Evolutionary conservation across 805 yeast genomes (phyloP).

Genomic region (Zygotorulaspora danielsina): DNA sequence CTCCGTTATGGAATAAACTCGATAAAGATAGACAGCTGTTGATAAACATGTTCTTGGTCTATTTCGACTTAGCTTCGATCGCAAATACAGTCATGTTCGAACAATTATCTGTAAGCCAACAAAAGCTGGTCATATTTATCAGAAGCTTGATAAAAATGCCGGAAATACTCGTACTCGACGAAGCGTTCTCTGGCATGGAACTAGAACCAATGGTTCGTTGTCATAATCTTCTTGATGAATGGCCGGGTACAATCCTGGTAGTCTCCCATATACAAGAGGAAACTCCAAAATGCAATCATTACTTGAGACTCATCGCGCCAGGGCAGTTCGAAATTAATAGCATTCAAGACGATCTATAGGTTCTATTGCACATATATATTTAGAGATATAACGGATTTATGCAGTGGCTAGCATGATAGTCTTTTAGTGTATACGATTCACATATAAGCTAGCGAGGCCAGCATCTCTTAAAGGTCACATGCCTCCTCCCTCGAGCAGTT

Average conservation of each 20-base stretch:
- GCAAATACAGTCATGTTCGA: constrained; percentile 42
- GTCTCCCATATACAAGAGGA: constrained; percentile 81
- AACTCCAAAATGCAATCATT: constrained; percentile 63
- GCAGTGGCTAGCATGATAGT: too few relatives aligned
- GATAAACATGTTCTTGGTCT: constrained; percentile 41
- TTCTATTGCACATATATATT: not conserved
- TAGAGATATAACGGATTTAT: too few relatives aligned
- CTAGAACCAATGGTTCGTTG: constrained; percentile 54
- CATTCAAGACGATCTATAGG: constrained; percentile 1
- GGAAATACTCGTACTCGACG: constrained; percentile 75
- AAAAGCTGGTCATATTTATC: constrained; percentile 70
- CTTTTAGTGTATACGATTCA: too few relatives aligned
- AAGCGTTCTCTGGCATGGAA: constrained; percentile 89
- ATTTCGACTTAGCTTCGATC: constrained; percentile 41
- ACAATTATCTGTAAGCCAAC: constrained; percentile 62
- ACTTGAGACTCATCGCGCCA: constrained; percentile 33
- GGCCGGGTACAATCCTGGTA: constrained; percentile 68
- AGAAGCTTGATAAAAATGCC: constrained; percentile 80
- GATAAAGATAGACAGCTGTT: constrained; percentile 39
- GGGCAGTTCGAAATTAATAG: constrained; percentile 36
- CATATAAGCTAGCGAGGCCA: too few relatives aligned
- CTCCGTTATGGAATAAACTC: constrained; percentile 43
- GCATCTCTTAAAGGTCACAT: too few relatives aligned
- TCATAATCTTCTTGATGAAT: constrained; percentile 45
- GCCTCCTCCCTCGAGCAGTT: too few relatives aligned